Evolutionary conservation across 2,329 filamentous ascomycete species (phyloP), one percentile per base, ranked within the genome.

Genomic region (Monosporascus sp.): DNA sequence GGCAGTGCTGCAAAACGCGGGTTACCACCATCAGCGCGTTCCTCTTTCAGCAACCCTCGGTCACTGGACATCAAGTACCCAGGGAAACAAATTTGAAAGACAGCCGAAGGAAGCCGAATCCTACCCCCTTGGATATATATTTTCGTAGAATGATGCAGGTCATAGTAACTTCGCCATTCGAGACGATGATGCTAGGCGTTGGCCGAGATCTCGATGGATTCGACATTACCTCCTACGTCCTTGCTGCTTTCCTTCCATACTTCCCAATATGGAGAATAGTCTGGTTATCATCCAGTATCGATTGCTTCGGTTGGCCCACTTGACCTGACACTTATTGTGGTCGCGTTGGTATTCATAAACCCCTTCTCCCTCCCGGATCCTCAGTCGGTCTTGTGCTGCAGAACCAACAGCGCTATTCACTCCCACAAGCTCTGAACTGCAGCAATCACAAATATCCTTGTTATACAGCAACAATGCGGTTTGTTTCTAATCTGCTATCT

Each of bases 381-480:
- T 8, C 6, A 22, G 18, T 31, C 37, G 18, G 25, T 38, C 14
- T 27, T 22, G 20, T 37, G 43, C 18, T n/a, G 44, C 17, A 46
- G 7, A 37, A 43, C 8, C 22, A 15, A 46, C 24, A 22, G 18
- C n/a, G 37, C 5, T n/a, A 37, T 8, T 45, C 20, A 17, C n/a
- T 31, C 41, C 25, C 17, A 24, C 45, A 55, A 24, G 31, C 9
- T n/a, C n/a, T 37, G 49, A 17, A 37, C 25, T 15, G 15, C 46
- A 50, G n/a, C 37, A 25, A 49, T 2, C n/a, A 24, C 8, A 48
- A 48, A 38, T 14, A 37, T 17, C n/a, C 38, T 45, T 5, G 7
- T 20, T 37, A 46, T 39, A 24, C 47, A 18, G 6, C 55, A 65
- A 47, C 9, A 18, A 67, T 67, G 65, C 64, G 62, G 64, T 63